phyloP scores from a whole-genome alignment of 257 asterid species.

The Ballota nigra region DNA sequence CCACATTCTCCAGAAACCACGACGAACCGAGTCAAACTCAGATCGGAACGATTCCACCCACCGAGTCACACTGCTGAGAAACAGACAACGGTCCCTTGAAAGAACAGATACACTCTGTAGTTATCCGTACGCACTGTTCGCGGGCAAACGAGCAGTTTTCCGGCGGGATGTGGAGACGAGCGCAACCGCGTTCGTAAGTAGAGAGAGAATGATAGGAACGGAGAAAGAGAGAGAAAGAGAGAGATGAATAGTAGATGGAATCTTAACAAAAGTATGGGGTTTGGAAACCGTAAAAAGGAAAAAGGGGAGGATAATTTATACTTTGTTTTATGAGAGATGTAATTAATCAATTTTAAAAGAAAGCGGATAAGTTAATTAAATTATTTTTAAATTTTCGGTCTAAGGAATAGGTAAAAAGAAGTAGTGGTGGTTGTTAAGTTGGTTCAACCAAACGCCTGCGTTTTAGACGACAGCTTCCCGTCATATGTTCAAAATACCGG shows the following conservation, averaged over 20 bases:
- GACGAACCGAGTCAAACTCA: constrained; percentile 44
- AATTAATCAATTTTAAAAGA: constrained; percentile 8
- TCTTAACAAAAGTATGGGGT: constrained; percentile 46
- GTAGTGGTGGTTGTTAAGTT: constrained; percentile 66
- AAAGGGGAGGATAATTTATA: constrained; percentile 43
- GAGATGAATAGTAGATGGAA: constrained; percentile 51
- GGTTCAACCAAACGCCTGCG: constrained; percentile 68
- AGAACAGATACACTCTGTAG: constrained; percentile 8
- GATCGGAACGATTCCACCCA: constrained; percentile 53
- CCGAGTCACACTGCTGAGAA: constrained; percentile 34
- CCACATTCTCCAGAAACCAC: constrained; percentile 67
- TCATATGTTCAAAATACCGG: neutral
- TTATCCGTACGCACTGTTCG: constrained; percentile 26
- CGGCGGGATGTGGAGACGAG: constrained; percentile 34
- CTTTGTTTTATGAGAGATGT: constrained; percentile 5
- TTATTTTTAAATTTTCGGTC: neutral
- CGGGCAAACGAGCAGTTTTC: constrained; percentile 44
- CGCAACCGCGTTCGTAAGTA: constrained; percentile 19
- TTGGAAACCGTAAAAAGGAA: constrained; percentile 59
- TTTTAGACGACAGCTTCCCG: constrained; percentile 27
- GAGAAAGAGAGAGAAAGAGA: constrained; percentile 19
- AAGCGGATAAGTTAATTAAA: constrained; percentile 15
- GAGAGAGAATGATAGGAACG: constrained; percentile 34
- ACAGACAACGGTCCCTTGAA: constrained; percentile 7
- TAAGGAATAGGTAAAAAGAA: constrained; percentile 23